Percentiles rank a stretch among this genome's conserved stretches.
phyloP scores from a whole-genome alignment of 208 protist genomes.

The Trypanosoma vivax region DNA sequence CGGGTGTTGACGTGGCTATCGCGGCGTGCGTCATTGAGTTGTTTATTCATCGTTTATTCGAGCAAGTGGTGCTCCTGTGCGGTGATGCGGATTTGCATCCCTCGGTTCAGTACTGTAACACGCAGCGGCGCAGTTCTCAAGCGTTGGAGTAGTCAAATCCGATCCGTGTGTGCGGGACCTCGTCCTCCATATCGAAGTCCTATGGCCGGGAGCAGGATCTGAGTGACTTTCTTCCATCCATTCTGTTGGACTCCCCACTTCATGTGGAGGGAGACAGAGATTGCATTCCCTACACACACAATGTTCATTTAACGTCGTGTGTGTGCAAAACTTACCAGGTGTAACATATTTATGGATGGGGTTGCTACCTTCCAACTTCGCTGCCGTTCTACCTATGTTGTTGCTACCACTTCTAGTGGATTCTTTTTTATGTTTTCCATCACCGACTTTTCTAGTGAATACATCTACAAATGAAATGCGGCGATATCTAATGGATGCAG shows the following conservation, averaged over 20 bases:
- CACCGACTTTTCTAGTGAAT: no score
- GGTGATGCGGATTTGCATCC: conserved; percentile 77
- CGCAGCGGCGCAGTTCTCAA: conserved; percentile 27
- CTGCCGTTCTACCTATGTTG: no score
- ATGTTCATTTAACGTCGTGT: conserved; percentile 22
- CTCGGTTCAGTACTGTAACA: conserved; percentile 76
- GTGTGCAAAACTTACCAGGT: background rate
- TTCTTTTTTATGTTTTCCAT: no score
- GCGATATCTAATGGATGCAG: no score
- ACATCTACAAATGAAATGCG: no score
- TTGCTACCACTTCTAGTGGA: no score
- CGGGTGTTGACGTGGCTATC: conserved; percentile 78
- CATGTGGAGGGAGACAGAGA: conserved; percentile 54
- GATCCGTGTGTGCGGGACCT: conserved; percentile 77
- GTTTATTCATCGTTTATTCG: conserved; percentile 60
- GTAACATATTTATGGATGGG: no score
- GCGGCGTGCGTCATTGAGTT: conserved; percentile 71
- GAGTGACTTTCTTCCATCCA: conserved; percentile 76
- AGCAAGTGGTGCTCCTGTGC: conserved; percentile 80
- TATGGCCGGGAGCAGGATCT: conserved; percentile 79
- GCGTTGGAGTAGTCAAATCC: conserved; percentile 30
- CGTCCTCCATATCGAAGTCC: conserved; percentile 56
- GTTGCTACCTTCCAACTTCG: no score
- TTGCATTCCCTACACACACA: conserved; percentile 47
- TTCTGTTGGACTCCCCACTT: conserved; percentile 53